Base-by-base conservation (phyloP, 768 basidiomycete genomes). In the Hygrophorus russula region DNA sequence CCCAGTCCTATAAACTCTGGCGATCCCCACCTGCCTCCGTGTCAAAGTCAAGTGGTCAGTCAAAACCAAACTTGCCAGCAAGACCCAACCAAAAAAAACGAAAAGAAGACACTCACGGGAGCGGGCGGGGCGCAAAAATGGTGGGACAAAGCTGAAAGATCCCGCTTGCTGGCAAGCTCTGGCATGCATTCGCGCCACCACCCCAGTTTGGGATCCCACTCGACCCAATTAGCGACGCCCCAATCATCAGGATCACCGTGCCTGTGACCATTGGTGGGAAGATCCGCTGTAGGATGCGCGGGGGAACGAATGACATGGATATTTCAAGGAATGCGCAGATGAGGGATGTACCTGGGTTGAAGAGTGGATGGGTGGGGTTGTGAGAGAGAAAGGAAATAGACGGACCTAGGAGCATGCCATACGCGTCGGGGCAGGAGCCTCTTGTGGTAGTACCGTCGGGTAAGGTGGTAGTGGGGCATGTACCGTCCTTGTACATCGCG, bases 1-100 rank as follows among this genome's bases (percentile, higher is more conserved):
- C 89, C 89, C 18, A 93, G 73, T 3, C 89, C 88, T 37, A 90
- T 82, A 62, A 86, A 87, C 54, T 88, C 73, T 0, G 88, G 80
- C 0, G 80, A 80, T 7, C 84, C 88, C 83, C 84, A 91, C 4
- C 76, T 78, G 30, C 45, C 65, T n/a, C n/a, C n/a, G 24, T 24
- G 7, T 24, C 7, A 3, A 24, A 24, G 7, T 24, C 24, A 7
- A 24, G 24, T n/a, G n/a, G n/a, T n/a, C n/a, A n/a, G 7, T 24
- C 24, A 24, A 24, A 24, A 24, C 24, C 3, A 24, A 24, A 7
- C 24, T 3, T 7, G 24, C 7, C 24, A n/a, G n/a, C n/a, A 24
- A 24, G 24, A 24, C 4, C 24, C 24, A 24, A 24, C 3, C 24
- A 3, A 24, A 24, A n/a, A n/a, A n/a, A n/a, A n/a, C n/a, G n/a